These are phyloP conservation scores for Suillus lakei DNA, from an alignment of 768 basidiomycete genomes.

Conservation along the genomic window DNA sequence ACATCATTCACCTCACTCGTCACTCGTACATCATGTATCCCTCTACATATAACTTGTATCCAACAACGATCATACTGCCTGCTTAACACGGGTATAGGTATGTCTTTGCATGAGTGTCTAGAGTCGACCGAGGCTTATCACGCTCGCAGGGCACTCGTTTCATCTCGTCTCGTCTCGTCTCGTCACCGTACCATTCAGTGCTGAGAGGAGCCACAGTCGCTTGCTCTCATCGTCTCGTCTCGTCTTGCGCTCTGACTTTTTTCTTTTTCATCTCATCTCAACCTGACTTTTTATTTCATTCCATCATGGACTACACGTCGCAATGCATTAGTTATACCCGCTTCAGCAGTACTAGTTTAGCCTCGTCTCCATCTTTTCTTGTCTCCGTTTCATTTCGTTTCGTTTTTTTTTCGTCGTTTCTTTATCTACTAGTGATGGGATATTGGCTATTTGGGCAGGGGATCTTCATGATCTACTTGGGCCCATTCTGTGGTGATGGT, in stretches of 20 bases:
- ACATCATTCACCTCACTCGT: not conserved
- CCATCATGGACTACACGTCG: not conserved
- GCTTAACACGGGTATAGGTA: not conserved
- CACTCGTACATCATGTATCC: not conserved
- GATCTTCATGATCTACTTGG: not conserved
- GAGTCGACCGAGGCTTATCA: not conserved
- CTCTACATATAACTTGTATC: not conserved
- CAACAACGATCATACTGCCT: not conserved
- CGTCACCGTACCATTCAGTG: not conserved
- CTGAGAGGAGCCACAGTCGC: not conserved
- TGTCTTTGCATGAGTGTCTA: not conserved
- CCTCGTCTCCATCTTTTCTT: not conserved
- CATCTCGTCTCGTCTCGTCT: not conserved
- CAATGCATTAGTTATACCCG: slow-evolving; percentile 2
- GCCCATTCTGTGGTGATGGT: not conserved
- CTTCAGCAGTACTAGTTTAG: not conserved
- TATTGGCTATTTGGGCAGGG: not conserved
- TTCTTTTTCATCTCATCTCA: not conserved
- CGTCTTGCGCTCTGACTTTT: not conserved
- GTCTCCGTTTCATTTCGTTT: not conserved
- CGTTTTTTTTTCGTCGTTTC: not conserved
- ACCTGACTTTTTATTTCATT: slow-evolving; percentile 4
- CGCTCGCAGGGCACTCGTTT: not conserved
- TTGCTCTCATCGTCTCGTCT: not conserved
- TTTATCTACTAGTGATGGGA: too few species aligned